Base-by-base conservation (phyloP, 2,329 filamentous ascomycete genomes). In the Aureobasidium mangrovei region DNA sequence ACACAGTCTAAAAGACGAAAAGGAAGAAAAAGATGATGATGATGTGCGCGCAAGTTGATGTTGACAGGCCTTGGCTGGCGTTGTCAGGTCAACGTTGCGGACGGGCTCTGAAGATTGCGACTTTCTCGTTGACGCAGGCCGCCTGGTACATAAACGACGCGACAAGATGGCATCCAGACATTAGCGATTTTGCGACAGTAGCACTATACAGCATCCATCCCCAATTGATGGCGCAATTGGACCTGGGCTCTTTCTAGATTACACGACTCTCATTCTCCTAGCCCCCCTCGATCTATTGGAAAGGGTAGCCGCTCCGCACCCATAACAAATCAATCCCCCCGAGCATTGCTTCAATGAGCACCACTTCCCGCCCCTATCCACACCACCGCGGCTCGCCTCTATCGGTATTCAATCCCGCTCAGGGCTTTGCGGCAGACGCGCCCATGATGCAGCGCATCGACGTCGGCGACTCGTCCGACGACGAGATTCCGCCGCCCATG, bases 381-480 rank as follows among this genome's bases (percentile, higher is more conserved):
- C 39, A 44, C 64, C 66, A 56, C 61, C 66, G 52, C 61, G 71
- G 73, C 58, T 77, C 74, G 49, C 74, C 74, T 28, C 65, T 76
- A 53, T 71, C 72, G 10, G 67, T 70, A 26, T 66, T 75, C 58
- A 66, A 69, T 35, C 69, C 71, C 44, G 70, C 70, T 26, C 67
- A 72, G 59, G 74, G 72, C 58, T 75, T 75, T 60, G 66, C 69
- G 26, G 67, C 72, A 29, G 65, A 74, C 57, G 72, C 69, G 59
- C 70, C 70, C 18, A 71, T 71, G 68, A 69, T 74, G 64, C 72
- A 74, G 61, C 72, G 71, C 60, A 74, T 77, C 59, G 66, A 73
- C 63, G 72, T 84, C 61, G 84, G 88, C 62, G 91, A 95, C 66
- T 91, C 95, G 66, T 95, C 88, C 74, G 91, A 96, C 70, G 91